Percentiles rank a stretch among this genome's conserved stretches.
These are phyloP conservation scores for Tetrahymena borealis DNA, from an alignment of 73 alveolate species.

Conservation along the genomic window DNA sequence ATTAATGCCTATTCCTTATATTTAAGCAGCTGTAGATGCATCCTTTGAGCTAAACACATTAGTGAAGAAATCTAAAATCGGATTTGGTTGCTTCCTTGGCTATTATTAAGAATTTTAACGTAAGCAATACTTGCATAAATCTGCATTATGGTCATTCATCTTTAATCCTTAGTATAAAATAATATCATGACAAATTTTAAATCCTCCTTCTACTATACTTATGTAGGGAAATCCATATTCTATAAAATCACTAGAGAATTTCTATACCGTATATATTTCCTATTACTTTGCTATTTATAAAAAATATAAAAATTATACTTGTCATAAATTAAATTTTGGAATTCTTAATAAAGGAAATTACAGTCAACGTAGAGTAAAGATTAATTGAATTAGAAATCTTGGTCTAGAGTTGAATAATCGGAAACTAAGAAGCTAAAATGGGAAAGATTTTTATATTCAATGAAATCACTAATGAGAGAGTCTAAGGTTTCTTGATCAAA, in stretches of 20 bases:
- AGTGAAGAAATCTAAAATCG: background rate
- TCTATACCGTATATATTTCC: background rate
- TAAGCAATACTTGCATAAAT: background rate
- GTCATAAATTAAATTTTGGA: background rate
- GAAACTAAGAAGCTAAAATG: background rate
- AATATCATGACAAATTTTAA: background rate
- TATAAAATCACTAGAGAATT: background rate
- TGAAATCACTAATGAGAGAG: background rate
- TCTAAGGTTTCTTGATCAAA: background rate
- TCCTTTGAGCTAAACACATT: background rate
- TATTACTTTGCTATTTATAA: background rate
- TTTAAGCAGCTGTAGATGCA: background rate
- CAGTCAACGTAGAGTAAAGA: background rate
- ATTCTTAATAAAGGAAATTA: background rate
- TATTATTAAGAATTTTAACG: background rate
- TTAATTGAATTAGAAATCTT: background rate
- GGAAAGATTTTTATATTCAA: background rate
- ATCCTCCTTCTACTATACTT: background rate
- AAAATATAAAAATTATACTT: background rate
- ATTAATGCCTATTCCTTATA: background rate
- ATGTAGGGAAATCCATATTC: background rate
- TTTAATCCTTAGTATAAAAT: background rate
- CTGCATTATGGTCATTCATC: background rate
- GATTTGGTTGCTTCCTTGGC: background rate
- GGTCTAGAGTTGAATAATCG: background rate